phyloP scores from a whole-genome alignment of 257 asterid genomes.

The Scutellaria baicalensis region DNA sequence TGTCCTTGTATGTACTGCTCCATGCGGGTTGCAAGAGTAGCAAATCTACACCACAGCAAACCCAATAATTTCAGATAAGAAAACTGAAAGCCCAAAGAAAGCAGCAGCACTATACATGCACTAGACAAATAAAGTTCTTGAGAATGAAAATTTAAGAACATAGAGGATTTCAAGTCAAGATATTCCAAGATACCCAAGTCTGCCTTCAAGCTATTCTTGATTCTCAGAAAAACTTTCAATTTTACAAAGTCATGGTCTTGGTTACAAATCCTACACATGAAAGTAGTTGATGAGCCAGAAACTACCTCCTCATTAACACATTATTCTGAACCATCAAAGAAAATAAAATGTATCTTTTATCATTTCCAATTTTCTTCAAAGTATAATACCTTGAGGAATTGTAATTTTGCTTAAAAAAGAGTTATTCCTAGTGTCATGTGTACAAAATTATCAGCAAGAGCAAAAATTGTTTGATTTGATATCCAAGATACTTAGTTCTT shows the following conservation, averaged over 20 bases:
- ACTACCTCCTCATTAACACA: neutral
- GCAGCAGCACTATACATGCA: slow-evolving; percentile 4
- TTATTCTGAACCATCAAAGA: neutral
- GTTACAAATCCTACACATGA: neutral
- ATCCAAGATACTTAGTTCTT: neutral
- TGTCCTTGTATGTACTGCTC: slow-evolving; percentile 99
- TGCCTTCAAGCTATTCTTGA: neutral
- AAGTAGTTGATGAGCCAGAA: neutral
- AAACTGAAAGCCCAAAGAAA: neutral
- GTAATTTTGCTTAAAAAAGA: neutral
- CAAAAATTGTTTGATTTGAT: neutral
- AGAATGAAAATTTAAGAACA: neutral
- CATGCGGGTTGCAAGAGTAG: slow-evolving; percentile 98
- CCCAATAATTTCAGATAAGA: slow-evolving; percentile 12
- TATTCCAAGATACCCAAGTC: neutral
- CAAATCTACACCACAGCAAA: slow-evolving; percentile 54
- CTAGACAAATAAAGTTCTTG: slow-evolving; percentile 4
- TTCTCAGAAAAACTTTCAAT: neutral
- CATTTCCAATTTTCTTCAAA: neutral
- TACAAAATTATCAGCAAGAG: neutral
- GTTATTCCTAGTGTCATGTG: neutral
- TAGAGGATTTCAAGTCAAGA: neutral
- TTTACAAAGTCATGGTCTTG: neutral
- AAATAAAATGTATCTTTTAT: neutral
- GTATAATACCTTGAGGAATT: neutral